Evolutionary conservation across 768 basidiomycete species (phyloP).

Genomic region (Boletus huronensis): DNA sequence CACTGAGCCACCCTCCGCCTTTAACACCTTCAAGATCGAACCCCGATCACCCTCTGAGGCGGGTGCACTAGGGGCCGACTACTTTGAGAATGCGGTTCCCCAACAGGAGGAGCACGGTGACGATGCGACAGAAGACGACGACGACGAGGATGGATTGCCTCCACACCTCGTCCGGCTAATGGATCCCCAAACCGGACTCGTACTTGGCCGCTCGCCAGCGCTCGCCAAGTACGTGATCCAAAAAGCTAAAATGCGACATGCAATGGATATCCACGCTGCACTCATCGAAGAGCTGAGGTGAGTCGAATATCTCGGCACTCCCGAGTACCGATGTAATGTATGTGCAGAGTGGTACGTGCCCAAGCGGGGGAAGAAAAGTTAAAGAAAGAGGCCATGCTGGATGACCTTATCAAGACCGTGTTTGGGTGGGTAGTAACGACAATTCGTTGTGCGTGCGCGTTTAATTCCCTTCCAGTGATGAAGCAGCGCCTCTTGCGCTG

Average conservation of each 20-base stretch:
- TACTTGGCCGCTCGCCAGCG: constrained; percentile 63
- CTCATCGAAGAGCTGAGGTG: constrained; percentile 61
- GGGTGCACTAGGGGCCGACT: constrained; percentile 30
- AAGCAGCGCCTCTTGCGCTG: constrained; percentile 18
- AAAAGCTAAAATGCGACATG: constrained; percentile 73
- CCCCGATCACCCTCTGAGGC: constrained; percentile 42
- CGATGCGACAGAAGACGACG: constrained; percentile 27
- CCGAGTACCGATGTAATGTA: background rate
- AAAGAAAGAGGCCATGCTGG: constrained; percentile 60
- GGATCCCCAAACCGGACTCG: constrained; percentile 57
- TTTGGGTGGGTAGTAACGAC: constrained; percentile 47
- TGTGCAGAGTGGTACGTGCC: constrained; percentile 38
- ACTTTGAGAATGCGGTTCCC: constrained; percentile 28
- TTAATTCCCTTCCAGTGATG: constrained; percentile 20
- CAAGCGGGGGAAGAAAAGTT: constrained; percentile 53
- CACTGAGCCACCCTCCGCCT: constrained; percentile 34
- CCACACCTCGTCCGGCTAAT: constrained; percentile 47
- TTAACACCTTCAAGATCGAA: constrained; percentile 66
- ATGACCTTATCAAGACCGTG: constrained; percentile 44
- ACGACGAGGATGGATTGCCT: constrained; percentile 50
- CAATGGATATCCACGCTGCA: constrained; percentile 61
- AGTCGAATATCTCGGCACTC: background rate
- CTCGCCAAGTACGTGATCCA: constrained; percentile 67
- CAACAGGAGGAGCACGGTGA: constrained; percentile 18
- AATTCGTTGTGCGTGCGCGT: background rate